Percentiles rank a stretch among this genome's conserved stretches.
Conservation (phyloP, 257 asterid species). For the Osmanthus fragrans region DNA sequence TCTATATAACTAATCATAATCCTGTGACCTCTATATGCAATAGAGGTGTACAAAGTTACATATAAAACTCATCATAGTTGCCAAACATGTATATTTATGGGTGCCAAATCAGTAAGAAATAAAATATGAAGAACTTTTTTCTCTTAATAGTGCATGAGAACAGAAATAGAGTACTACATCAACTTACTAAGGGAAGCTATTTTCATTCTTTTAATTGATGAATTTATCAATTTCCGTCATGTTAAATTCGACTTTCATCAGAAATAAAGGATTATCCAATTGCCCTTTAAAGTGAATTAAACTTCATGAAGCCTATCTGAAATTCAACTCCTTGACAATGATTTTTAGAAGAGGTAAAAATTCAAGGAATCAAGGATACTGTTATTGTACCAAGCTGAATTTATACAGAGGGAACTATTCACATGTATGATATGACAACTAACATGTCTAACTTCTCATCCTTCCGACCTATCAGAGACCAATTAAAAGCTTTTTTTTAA, state of each 20-base stretch:
- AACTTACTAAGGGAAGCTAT: not conserved
- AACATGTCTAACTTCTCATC: no score
- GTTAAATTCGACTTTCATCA: not conserved
- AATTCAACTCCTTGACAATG: conserved; percentile 1
- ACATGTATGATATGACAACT: conserved; percentile 1
- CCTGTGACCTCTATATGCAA: not conserved
- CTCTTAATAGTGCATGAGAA: not conserved
- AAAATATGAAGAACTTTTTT: not conserved
- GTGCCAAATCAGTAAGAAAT: not conserved
- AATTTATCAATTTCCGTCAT: conserved; percentile 5
- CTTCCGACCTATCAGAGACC: no score
- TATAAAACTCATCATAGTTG: not conserved
- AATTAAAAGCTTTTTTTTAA: no score
- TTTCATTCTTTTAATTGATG: not conserved
- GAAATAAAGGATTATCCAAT: no score
- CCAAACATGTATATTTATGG: not conserved
- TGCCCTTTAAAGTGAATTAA: not conserved
- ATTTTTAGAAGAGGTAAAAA: not conserved
- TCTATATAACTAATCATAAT: conserved; percentile 4
- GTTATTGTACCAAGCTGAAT: not conserved
- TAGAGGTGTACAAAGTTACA: conserved; percentile 17
- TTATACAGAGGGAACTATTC: conserved; percentile 9
- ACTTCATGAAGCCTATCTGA: not conserved
- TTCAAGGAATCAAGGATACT: conserved; percentile 6
- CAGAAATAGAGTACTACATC: not conserved